A percentile compares a stretch with the other conserved stretches of the same genome.
phyloP scores from a whole-genome alignment of 2,329 filamentous ascomycete species.

The Cladosporium sp. region DNA sequence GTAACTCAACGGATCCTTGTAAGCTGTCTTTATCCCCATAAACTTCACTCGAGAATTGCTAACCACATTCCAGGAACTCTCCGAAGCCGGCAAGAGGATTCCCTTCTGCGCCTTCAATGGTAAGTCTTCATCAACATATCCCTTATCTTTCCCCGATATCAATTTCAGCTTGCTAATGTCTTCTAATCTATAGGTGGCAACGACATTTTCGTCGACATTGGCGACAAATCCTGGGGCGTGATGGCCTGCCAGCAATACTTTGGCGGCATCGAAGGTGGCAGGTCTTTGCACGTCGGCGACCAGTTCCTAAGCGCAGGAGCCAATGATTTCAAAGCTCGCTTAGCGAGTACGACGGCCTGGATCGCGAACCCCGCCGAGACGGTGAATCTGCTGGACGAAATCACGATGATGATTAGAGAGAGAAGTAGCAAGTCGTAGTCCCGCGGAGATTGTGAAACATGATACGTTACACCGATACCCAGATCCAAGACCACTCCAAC shows the following conservation, averaged over 20 bases:
- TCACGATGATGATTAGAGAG: conserved; percentile 42
- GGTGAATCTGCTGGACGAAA: conserved; percentile 82
- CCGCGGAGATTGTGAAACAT: neutral
- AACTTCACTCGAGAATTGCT: neutral
- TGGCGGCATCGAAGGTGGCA: conserved; percentile 69
- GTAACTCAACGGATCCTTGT: conserved; percentile 85
- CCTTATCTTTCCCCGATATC: neutral
- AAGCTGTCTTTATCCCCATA: conserved; percentile 15
- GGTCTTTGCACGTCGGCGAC: conserved; percentile 90
- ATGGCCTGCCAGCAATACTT: conserved; percentile 90
- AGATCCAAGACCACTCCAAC: neutral
- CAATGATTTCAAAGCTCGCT: conserved; percentile 94
- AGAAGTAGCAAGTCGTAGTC: neutral
- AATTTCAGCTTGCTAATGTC: conserved; percentile 25
- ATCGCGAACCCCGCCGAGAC: conserved; percentile 92
- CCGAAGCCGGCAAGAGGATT: conserved; percentile 64
- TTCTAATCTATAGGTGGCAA: conserved; percentile 61
- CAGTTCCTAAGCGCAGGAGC: conserved; percentile 94
- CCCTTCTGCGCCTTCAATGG: conserved; percentile 98
- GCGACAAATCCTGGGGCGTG: conserved; percentile 96
- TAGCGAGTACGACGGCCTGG: conserved; percentile 94
- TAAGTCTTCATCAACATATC: conserved; percentile 34
- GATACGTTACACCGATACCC: neutral
- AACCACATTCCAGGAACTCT: conserved; percentile 60
- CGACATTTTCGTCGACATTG: conserved; percentile 97